Conservation (phyloP, 306 rosid species). For the Prunus salicina region DNA sequence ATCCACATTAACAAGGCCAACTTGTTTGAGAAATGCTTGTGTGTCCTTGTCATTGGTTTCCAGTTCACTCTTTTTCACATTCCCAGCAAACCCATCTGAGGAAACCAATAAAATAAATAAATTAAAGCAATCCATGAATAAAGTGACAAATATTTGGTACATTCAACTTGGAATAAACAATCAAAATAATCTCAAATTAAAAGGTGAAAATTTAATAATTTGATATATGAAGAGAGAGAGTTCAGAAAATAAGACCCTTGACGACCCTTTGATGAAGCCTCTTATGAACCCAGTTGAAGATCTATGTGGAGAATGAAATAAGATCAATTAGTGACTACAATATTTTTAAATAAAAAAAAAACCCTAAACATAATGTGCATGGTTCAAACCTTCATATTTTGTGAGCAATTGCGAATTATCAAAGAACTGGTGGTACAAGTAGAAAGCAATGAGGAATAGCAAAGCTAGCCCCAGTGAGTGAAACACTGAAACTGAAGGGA, state of each 20-base stretch:
- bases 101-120: slow-evolving; percentile 11
- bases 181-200: not conserved
- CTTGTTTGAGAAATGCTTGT: slow-evolving; percentile 63
- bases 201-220: not conserved
- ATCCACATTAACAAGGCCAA: slow-evolving; percentile 55
- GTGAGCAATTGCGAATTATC: slow-evolving; percentile 19
- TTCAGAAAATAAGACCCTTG: slow-evolving; percentile 51
- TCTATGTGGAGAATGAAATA: slow-evolving; percentile 49
- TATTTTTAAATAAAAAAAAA: too few species aligned
- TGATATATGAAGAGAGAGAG: not conserved
- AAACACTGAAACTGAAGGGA: slow-evolving; percentile 17
- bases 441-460: not conserved
- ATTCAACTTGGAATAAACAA: not conserved
- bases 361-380: slow-evolving; percentile 9
- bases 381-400: slow-evolving; percentile 52
- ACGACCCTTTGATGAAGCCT: slow-evolving; percentile 64
- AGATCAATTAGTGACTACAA: not conserved
- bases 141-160: not conserved
- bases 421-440: slow-evolving; percentile 7
- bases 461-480: slow-evolving; percentile 20
- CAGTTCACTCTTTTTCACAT: slow-evolving; percentile 50
- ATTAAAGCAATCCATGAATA: not conserved
- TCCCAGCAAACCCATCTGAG: slow-evolving; percentile 54
- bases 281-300: slow-evolving; percentile 95
- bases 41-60: slow-evolving; percentile 46